A percentile compares a stretch with the other conserved stretches of the same genome.
phyloP scores from a whole-genome alignment of 1,139 yeast genomes.

The Hansenula anomala region DNA sequence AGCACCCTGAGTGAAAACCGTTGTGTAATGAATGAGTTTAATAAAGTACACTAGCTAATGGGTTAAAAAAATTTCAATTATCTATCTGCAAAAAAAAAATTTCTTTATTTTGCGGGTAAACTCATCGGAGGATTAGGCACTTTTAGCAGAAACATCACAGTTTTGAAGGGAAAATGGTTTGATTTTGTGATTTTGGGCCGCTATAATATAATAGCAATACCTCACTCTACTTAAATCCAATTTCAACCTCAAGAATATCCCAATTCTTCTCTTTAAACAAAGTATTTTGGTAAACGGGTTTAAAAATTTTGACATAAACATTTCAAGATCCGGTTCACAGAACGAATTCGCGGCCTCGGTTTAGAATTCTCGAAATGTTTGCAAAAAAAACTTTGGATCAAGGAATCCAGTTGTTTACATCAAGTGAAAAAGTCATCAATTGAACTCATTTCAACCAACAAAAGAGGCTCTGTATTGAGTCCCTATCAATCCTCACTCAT shows the following conservation, averaged over 20 bases:
- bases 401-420: slow-evolving; percentile 1
- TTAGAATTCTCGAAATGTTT: not conserved
- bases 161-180: too few species aligned
- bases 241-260: too few species aligned
- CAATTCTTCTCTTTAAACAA: too few species aligned
- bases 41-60: not conserved
- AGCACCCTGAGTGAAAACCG: too few species aligned
- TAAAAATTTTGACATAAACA: too few species aligned
- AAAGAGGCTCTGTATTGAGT: not conserved
- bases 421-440: not conserved
- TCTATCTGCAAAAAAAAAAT: slow-evolving; percentile 2
- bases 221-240: too few species aligned
- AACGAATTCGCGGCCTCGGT: slow-evolving; percentile 1
- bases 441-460: not conserved
- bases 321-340: too few species aligned
- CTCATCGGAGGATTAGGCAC: slow-evolving; percentile 8
- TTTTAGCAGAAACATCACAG: too few species aligned
- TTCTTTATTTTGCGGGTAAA: slow-evolving; percentile 7
- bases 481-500: not conserved
- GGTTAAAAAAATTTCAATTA: slow-evolving; percentile 4
- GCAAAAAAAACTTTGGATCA: slow-evolving; percentile 3
- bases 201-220: too few species aligned
- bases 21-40: too few species aligned
- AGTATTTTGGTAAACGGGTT: too few species aligned
- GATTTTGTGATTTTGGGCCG: too few species aligned